Conservation (phyloP, 78 protist species). For the slime mould (Dictyostelium discoideum) region dicty_2.7 NC_007091.3:4550501-4551000, state of each 20-base stretch:
- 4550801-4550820: too few species aligned
- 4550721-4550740: constrained; percentile 12
- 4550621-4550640: constrained; percentile 85
- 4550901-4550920: constrained; percentile 44
- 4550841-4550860: neutral
- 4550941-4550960: constrained; percentile 11
- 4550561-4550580: neutral
- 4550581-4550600: constrained; percentile 44
- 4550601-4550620: constrained; percentile 86
- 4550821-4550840: neutral
- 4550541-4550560: neutral
- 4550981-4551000: constrained; percentile 22
- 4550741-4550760: constrained; percentile 24
- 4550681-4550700: constrained; percentile 60
- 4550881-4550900: constrained; percentile 38
- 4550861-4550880: neutral
- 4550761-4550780: too few species aligned
- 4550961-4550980: constrained; percentile 27
- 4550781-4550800: too few species aligned
- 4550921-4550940: neutral
- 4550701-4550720: constrained; percentile 20
- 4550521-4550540: neutral
- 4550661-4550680: constrained; percentile 84
- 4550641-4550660: constrained; percentile 73
- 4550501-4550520: constrained; percentile 43